These are phyloP conservation scores for Curvularia sp. DNA, from an alignment of 2,329 filamentous ascomycete species.

Conservation along the genomic window DNA sequence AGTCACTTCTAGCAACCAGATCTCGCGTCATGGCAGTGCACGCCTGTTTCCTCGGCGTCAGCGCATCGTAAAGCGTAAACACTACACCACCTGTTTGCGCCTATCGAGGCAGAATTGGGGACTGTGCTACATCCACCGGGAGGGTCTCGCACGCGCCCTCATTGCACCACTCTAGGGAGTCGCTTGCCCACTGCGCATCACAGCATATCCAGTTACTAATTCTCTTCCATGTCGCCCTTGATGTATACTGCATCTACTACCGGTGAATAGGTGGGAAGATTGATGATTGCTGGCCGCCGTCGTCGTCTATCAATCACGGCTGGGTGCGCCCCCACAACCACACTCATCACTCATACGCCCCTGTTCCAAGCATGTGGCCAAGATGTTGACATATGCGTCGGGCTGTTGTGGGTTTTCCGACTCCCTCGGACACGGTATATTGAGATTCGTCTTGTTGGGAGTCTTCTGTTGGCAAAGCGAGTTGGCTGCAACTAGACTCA, in stretches of 20 bases:
- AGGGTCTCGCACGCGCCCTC: not conserved
- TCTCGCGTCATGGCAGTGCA: slow-evolving; percentile 2
- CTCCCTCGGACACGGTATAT: slow-evolving; percentile 4
- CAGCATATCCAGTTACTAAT: slow-evolving; percentile 7
- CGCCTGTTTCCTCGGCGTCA: not conserved
- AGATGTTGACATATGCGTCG: not conserved
- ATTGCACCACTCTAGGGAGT: not conserved
- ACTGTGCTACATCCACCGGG: not conserved
- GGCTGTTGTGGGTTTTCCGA: slow-evolving; percentile 3
- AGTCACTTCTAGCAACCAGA: not conserved
- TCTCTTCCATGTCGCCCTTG: slow-evolving; percentile 3
- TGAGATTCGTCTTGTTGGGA: slow-evolving; percentile 9
- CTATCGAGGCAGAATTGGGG: not conserved
- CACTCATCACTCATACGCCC: not conserved
- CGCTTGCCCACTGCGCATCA: slow-evolving; percentile 3
- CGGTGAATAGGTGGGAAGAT: slow-evolving; percentile 4
- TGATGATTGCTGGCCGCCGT: not conserved
- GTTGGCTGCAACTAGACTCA: slow-evolving; percentile 5
- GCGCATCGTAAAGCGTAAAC: not conserved
- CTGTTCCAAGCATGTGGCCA: not conserved
- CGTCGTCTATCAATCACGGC: slow-evolving; percentile 3
- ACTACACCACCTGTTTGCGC: not conserved
- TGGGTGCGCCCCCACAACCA: not conserved
- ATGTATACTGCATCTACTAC: slow-evolving; percentile 7
- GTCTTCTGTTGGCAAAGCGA: slow-evolving; percentile 4